A percentile compares a stretch with the other conserved stretches of the same genome.
Evolutionary conservation across 768 basidiomycete genomes (phyloP).

Genomic region (Tylopilus cervinicoccineus): DNA sequence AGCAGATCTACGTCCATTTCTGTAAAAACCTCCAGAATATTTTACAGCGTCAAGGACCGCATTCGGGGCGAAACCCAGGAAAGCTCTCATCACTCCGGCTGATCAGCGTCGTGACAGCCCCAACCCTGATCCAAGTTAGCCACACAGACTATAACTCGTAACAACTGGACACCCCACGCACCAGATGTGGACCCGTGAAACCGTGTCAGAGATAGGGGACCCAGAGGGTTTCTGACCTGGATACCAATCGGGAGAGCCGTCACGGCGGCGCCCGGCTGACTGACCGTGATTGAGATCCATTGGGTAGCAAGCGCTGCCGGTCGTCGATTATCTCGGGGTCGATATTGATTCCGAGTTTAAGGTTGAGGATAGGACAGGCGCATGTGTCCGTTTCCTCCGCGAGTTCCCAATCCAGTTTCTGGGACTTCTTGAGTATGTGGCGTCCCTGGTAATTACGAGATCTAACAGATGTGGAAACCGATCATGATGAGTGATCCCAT

Average conservation of each 20-base stretch:
- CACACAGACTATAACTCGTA: constrained; percentile 8
- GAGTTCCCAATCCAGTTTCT: constrained; percentile 16
- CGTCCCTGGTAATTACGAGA: constrained; percentile 25
- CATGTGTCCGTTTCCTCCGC: constrained; percentile 23
- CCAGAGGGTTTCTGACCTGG: constrained; percentile 14
- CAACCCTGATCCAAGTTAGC: constrained; percentile 15
- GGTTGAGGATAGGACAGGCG: constrained; percentile 4
- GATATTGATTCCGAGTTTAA: constrained; percentile 25
- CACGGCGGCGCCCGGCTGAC: constrained; percentile 25
- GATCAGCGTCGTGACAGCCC: constrained; percentile 17
- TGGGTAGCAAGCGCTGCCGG: constrained; percentile 11
- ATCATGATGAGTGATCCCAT: constrained; percentile 18
- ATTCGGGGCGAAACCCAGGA: constrained; percentile 17
- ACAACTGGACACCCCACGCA: constrained; percentile 12
- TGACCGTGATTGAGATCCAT: constrained; percentile 14
- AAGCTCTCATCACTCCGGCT: constrained; percentile 11
- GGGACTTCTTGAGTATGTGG: constrained; percentile 10
- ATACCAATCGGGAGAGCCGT: constrained; percentile 18
- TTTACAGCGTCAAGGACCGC: constrained; percentile 13
- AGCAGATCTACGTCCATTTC: constrained; percentile 28
- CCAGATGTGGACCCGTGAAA: constrained; percentile 16
- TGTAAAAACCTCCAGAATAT: constrained; percentile 17
- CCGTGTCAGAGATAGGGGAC: constrained; percentile 3
- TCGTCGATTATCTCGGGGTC: constrained; percentile 19
- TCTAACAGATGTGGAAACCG: constrained; percentile 17